Conservation (phyloP, 1,284 basidiomycete genomes). For the Chiua sp. region DNA sequence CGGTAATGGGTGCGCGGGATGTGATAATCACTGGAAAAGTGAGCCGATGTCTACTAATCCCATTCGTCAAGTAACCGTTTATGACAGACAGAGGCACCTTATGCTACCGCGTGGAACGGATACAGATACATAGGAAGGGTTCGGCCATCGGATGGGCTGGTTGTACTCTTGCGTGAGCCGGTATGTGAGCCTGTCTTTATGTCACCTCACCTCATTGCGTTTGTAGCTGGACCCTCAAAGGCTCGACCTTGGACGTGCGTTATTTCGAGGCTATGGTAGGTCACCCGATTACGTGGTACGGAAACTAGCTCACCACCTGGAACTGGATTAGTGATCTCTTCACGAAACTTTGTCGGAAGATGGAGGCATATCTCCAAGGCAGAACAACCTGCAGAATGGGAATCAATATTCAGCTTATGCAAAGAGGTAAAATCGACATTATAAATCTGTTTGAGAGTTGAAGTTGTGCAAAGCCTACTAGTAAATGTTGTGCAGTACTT, state of each 20-base stretch:
- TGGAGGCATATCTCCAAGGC: conserved; percentile 42
- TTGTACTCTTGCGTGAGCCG: conserved; percentile 43
- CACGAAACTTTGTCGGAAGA: conserved; percentile 56
- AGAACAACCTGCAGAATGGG: conserved; percentile 47
- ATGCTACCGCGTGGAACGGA: conserved; percentile 53
- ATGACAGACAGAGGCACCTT: conserved; percentile 50
- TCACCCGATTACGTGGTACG: background rate
- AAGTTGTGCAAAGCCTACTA: background rate
- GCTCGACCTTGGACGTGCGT: conserved; percentile 38
- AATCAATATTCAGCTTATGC: conserved; percentile 55
- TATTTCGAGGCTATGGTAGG: conserved; percentile 56
- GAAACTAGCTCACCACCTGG: conserved; percentile 13
- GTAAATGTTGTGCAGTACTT: background rate
- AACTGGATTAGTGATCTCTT: conserved; percentile 47
- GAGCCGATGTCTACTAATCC: conserved; percentile 19
- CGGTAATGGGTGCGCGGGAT: conserved; percentile 36
- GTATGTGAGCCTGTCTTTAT: conserved; percentile 37
- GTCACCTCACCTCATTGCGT: background rate
- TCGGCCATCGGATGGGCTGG: conserved; percentile 41
- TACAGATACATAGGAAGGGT: conserved; percentile 39
- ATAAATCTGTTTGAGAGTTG: conserved; percentile 11
- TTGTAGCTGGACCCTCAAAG: conserved; percentile 34
- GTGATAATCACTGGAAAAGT: conserved; percentile 59
- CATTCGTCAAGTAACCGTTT: conserved; percentile 12
- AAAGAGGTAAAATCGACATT: conserved; percentile 32